Evolutionary conservation across 2,329 filamentous ascomycete genomes (phyloP), one percentile per base, ranked within the genome.

Genomic region (Decorospora gaudefroyi): DNA sequence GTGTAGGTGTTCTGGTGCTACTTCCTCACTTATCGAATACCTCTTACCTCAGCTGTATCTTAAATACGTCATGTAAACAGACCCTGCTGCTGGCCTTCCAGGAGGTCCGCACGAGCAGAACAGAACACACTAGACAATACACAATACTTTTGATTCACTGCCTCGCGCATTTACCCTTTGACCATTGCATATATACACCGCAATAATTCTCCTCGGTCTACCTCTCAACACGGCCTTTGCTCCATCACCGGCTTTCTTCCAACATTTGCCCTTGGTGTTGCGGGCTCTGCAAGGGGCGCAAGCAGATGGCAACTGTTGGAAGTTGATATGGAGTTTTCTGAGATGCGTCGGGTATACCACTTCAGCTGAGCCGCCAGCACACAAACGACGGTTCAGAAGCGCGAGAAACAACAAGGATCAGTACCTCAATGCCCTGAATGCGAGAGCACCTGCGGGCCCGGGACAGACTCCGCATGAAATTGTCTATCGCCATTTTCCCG

Each of bases 271-370:
- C 3, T 3, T 23, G 1, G n/a, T 53, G 1, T 6, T 50, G 10
- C 4, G 19, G 3, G 33, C 47, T 6, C 36, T 45, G 1, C 7
- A 12, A 0, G 18, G 18, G 1, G 57, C 49, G 8, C 8, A 39
- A n/a, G 42, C 44, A 9, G 49, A 61, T n/a, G n/a, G n/a, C n/a
- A n/a, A n/a, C n/a, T n/a, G n/a, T 31, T 55, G 48, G 46, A 51
- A 42, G 17, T 37, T 61, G 3, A 49, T 59, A 12, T 53, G 32
- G 44, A 43, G 48, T 0, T 53, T 53, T 19, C 25, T 59, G 18
- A 37, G 28, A 2, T 55, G 57, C 21, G 12, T 35, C 1, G 33
- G 37, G 1, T 57, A 49, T 19, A 38, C 53, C 1, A 16, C 4
- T 4, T 42, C 21, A 2, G 25, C 15, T 5, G 15, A 29, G 9